Evolutionary conservation across 2,329 filamentous ascomycete species (phyloP), one percentile per base, ranked within the genome.

Genomic region (Dactylellina sp.): DNA sequence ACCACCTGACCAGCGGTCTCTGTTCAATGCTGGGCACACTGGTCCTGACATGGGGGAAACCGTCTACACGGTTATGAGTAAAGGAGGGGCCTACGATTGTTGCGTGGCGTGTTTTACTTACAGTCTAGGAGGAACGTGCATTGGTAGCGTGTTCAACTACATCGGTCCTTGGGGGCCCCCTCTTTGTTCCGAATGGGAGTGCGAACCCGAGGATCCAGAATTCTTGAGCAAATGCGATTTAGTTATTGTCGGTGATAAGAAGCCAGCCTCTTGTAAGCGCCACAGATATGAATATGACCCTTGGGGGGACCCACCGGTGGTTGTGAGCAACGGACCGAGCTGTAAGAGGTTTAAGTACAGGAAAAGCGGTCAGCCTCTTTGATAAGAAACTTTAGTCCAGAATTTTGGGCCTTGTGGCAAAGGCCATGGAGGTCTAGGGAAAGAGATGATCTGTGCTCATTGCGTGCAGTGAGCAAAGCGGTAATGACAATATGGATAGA

Each of bases 31-130:
- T 18, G 2, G 2, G 7, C 9, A 64, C 28, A n/a, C 18, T 5
- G 42, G 25, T 14, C 20, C 52, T 5, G 40, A 22, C n/a, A 1
- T 28, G n/a, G 52, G 28, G n/a, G 53, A 59, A 44, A 24, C 7
- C 1, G 20, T 44, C 22, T 7, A 44, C 12, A 16, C 16, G 1
- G 35, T 24, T 3, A 35, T 5, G 7, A 25, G 12, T 25, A 65
- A 65, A 20, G 61, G 61, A 28, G 57, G 50, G 2, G 9, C 42
- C 2, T 20, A 65, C n/a, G 50, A 65, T 20, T 65, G 61, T 22
- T 65, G 61, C 50, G 61, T 20, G 24, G 12, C 28, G 1, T 65
- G 61, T 9, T 50, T 56, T 7, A 50, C 50, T 4, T 65, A 20
- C 6, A 35, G 18, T 25, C 9, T 49, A 50, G 50, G 14, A n/a